phyloP scores from a whole-genome alignment of 2,329 filamentous ascomycete genomes.

The Xylaria sp. region DNA sequence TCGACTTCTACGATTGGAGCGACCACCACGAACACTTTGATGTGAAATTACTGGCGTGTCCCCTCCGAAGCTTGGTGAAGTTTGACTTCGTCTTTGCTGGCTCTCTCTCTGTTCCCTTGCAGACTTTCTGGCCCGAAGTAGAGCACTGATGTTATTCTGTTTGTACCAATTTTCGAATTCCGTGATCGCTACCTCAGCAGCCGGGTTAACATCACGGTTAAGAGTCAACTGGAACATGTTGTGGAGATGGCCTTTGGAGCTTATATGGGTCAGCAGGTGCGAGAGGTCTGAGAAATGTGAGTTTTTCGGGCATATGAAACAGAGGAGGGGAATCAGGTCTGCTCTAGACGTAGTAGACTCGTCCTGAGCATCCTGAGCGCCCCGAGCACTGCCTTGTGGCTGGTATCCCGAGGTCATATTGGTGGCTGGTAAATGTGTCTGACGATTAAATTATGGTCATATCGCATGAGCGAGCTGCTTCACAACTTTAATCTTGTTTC shows the following conservation, averaged over 20 bases:
- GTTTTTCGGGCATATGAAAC: conserved; percentile 82
- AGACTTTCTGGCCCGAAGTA: conserved; percentile 81
- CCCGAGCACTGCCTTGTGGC: conserved; percentile 16
- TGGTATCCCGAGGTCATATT: conserved; percentile 31
- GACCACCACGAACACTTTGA: conserved; percentile 33
- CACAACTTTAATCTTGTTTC: not conserved
- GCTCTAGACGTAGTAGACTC: not conserved
- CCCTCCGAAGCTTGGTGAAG: conserved; percentile 38
- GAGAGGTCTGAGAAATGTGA: conserved; percentile 90
- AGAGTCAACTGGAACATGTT: conserved; percentile 85
- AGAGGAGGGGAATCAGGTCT: conserved; percentile 72
- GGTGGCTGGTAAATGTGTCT: not conserved
- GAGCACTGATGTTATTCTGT: conserved; percentile 72
- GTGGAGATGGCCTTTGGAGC: conserved; percentile 91
- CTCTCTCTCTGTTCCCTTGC: conserved; percentile 73
- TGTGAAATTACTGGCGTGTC: conserved; percentile 42
- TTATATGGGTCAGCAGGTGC: conserved; percentile 89
- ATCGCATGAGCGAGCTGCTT: not conserved
- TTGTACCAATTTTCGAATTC: conserved; percentile 83
- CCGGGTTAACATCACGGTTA: conserved; percentile 72
- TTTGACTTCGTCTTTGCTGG: conserved; percentile 44
- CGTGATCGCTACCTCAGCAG: conserved; percentile 70
- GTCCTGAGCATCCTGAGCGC: conserved; percentile 15
- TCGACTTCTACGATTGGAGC: conserved; percentile 36
- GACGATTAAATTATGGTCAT: conserved; percentile 3